Percentiles rank a stretch among this genome's conserved stretches.
phyloP scores from a whole-genome alignment of 345 rosid species.

The Bruguiera parviflora region DNA sequence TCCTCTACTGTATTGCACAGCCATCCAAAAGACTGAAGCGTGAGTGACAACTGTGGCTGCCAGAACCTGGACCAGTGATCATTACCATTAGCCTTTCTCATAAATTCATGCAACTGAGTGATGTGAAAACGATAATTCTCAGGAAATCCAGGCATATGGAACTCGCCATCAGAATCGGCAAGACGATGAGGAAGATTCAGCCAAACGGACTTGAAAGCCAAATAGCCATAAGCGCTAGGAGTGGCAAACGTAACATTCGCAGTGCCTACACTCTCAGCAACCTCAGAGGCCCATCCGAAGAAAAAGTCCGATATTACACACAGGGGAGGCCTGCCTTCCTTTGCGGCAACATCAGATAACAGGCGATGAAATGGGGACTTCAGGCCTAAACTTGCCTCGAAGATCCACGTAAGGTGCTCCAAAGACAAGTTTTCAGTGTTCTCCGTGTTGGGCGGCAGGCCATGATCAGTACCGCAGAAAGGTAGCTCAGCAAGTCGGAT shows the following conservation, averaged over 20 bases:
- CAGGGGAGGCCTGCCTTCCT: slow-evolving; percentile 34
- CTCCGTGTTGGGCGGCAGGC: slow-evolving; percentile 39
- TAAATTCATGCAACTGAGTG: slow-evolving; percentile 31
- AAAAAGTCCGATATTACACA: slow-evolving; percentile 42
- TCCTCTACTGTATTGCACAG: slow-evolving; percentile 42
- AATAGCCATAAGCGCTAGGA: slow-evolving; percentile 38
- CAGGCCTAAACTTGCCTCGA: slow-evolving; percentile 16
- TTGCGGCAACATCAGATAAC: slow-evolving; percentile 15
- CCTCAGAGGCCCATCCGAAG: slow-evolving; percentile 41
- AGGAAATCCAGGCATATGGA: slow-evolving; percentile 43
- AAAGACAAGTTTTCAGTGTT: slow-evolving; percentile 41
- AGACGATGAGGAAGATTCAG: slow-evolving; percentile 41
- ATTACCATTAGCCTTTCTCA: slow-evolving; percentile 34
- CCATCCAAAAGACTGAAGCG: slow-evolving; percentile 34
- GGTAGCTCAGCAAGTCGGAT: slow-evolving; percentile 34
- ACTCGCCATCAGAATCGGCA: slow-evolving; percentile 26
- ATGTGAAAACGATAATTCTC: slow-evolving; percentile 36
- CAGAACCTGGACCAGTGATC: slow-evolving; percentile 45
- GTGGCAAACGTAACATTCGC: slow-evolving; percentile 30
- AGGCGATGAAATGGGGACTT: slow-evolving; percentile 26
- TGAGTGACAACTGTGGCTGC: slow-evolving; percentile 28
- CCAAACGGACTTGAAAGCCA: slow-evolving; percentile 44
- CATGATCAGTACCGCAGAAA: slow-evolving; percentile 32
- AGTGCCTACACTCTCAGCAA: slow-evolving; percentile 29
- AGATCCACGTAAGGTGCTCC: slow-evolving; percentile 16